These are phyloP conservation scores for Calonectria crousiana DNA, from an alignment of 2,329 filamentous ascomycete species.

Conservation along the genomic window DNA sequence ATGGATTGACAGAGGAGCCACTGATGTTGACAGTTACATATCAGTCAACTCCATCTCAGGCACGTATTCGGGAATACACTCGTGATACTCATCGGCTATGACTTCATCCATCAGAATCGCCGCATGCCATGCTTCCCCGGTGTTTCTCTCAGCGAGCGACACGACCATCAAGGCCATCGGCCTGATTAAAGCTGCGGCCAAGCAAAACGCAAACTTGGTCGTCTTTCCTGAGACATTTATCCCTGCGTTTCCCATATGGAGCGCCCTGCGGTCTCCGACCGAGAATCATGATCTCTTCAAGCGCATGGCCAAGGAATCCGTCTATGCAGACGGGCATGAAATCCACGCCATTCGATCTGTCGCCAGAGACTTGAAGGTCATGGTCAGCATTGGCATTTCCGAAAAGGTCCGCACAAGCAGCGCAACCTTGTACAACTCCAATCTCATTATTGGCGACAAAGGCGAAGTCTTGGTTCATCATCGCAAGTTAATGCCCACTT, in stretches of 20 bases:
- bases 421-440: conserved; percentile 64
- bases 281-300: conserved; percentile 64
- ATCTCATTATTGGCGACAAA: conserved; percentile 57
- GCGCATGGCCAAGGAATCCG: conserved; percentile 57
- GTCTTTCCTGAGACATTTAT: conserved; percentile 67
- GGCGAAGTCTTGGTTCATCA: conserved; percentile 64
- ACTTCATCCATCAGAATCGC: conserved; percentile 39
- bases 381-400: conserved; percentile 64
- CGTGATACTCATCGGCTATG: background rate
- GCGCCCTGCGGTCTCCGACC: conserved; percentile 57
- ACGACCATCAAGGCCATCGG: conserved; percentile 61
- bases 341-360: conserved; percentile 54
- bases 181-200: conserved; percentile 58
- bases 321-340: conserved; percentile 61
- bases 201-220: conserved; percentile 59
- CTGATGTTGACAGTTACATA: background rate
- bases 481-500: conserved; percentile 67
- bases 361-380: conserved; percentile 51
- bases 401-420: conserved; percentile 58
- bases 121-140: conserved; percentile 55
- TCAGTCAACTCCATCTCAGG: background rate
- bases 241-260: conserved; percentile 66
- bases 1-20: background rate
- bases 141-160: conserved; percentile 59
- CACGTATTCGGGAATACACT: too few relatives aligned